Conservation (phyloP, 768 basidiomycete genomes). For the Lentinula guzmanii region DNA sequence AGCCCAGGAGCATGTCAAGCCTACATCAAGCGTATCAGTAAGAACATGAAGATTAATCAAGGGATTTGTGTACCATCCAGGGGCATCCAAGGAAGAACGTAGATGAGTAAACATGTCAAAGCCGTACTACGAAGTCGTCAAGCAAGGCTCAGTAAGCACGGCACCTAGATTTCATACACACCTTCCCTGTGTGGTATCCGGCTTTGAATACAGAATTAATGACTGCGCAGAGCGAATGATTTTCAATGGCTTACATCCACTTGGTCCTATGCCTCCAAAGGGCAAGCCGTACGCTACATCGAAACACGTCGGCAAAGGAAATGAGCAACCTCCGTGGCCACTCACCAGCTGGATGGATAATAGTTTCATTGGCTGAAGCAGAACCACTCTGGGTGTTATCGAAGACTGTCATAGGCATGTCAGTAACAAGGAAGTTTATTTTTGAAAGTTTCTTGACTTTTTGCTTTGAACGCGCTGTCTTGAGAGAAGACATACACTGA, state of each 20-base stretch:
- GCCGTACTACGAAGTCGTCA: slow-evolving; percentile 24
- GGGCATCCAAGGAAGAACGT: slow-evolving; percentile 54
- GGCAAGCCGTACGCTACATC: slow-evolving; percentile 34
- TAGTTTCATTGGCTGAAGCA: slow-evolving; percentile 53
- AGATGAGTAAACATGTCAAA: slow-evolving; percentile 80
- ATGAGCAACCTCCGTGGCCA: too few relatives aligned
- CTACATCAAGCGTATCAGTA: slow-evolving; percentile 19
- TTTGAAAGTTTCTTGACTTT: slow-evolving; percentile 20
- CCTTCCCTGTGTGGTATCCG: slow-evolving; percentile 66
- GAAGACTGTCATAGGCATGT: slow-evolving; percentile 33
- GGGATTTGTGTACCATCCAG: slow-evolving; percentile 40
- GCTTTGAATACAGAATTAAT: slow-evolving; percentile 27
- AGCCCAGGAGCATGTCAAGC: slow-evolving; percentile 40
- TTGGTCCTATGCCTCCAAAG: slow-evolving; percentile 54
- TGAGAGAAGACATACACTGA: slow-evolving; percentile 62
- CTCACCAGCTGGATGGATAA: slow-evolving; percentile 46
- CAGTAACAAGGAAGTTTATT: not conserved
- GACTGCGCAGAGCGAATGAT: not conserved
- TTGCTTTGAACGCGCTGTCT: slow-evolving; percentile 30
- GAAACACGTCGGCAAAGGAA: not conserved
- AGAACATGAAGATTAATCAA: slow-evolving; percentile 10
- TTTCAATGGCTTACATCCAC: slow-evolving; percentile 44
- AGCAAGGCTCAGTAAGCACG: slow-evolving; percentile 52
- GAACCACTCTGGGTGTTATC: slow-evolving; percentile 51
- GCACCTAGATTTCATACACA: slow-evolving; percentile 28